Base-by-base conservation (phyloP, 768 basidiomycete genomes). In the Russula emetica region DNA sequence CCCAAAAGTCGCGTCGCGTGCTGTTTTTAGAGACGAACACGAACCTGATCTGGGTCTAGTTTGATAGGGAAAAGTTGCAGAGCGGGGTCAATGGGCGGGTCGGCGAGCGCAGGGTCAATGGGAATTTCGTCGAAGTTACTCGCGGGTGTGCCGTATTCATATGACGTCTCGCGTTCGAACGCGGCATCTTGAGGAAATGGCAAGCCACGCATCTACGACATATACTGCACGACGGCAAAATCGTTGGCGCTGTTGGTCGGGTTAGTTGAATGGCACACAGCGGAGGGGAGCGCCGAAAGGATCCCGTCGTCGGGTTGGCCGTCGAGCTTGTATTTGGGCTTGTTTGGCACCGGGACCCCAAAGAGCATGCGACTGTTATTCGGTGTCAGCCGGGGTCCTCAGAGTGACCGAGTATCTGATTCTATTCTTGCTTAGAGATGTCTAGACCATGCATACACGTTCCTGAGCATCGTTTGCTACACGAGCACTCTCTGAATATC, bases 71-170 rank as follows among this genome's bases (percentile, higher is more conserved):
- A 73, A 28, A 68, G 67, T 66, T 81, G 74, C 58, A 85, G 75
- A 62, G 77, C 76, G 30, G 83, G 83, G 77, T 84, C 85, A 67
- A 85, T 82, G 66, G 78, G 71, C 24, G 78, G 74, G 38, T 72
- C 80, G 54, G 67, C 81, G 67, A 90, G 83, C 47, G 83, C 85
- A 70, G 90, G 90, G 83, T 92, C 89, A 79, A 91, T 90, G 68
- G 88, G 87, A 74, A 91, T 87, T 78, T 84, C 80, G 71, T 70
- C 70, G 72, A 74, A 75, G 76, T 77, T 79, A 78, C 78, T 80
- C 72, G 77, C 76, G 67, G 85, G 83, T 16, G 85, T 85, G 69
- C 80, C 81, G 69, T 80, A 77, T 66, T 87, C 85, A 74, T 83
- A 79, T 34, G 84, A 81, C 40, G 76, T 71, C 73, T 86, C 84